A percentile compares a stretch with the other conserved stretches of the same genome.
These are phyloP conservation scores for Suhomyces kilbournensis DNA, from an alignment of 805 yeast genomes.

Conservation along the genomic window DNA sequence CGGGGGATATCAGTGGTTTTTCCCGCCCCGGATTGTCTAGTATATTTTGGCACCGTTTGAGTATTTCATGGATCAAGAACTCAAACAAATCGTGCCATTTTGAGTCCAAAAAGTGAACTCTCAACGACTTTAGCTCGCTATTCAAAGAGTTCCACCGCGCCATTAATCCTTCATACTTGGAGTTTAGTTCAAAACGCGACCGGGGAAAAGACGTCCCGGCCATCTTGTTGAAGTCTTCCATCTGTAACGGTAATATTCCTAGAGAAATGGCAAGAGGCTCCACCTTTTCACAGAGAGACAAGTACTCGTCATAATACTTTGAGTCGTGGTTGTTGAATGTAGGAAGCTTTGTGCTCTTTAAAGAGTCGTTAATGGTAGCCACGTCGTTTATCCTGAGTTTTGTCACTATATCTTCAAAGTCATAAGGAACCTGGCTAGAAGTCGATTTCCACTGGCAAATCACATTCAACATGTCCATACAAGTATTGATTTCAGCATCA, in stretches of 20 bases:
- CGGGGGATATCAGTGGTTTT: slow-evolving; percentile 18
- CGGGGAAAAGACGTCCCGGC: slow-evolving; percentile 15
- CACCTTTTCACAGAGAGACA: slow-evolving; percentile 38
- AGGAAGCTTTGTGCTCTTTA: slow-evolving; percentile 24
- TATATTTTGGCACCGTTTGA: slow-evolving; percentile 14
- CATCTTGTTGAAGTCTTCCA: slow-evolving; percentile 38
- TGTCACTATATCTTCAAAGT: slow-evolving; percentile 17
- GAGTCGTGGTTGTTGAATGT: slow-evolving; percentile 30
- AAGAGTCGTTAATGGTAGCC: slow-evolving; percentile 8
- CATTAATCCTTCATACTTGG: slow-evolving; percentile 5
- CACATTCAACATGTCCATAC: slow-evolving; percentile 13
- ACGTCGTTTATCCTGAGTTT: slow-evolving; percentile 23
- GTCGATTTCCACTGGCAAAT: slow-evolving; percentile 1
- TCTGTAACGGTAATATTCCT: slow-evolving; percentile 49
- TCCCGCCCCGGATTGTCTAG: not conserved
- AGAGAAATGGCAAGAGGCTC: slow-evolving; percentile 53
- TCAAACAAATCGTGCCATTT: slow-evolving; percentile 57
- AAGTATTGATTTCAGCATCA: slow-evolving; percentile 24
- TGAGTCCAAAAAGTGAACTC: slow-evolving; percentile 46
- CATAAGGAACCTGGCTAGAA: slow-evolving; percentile 16
- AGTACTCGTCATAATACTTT: slow-evolving; percentile 40
- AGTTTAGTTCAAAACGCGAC: slow-evolving; percentile 3
- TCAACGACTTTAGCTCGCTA: slow-evolving; percentile 39
- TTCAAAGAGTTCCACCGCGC: slow-evolving; percentile 42
- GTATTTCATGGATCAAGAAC: slow-evolving; percentile 43